Conservation (phyloP, 2,329 filamentous ascomycete species). For the Coniochaeta prunicola region DNA sequence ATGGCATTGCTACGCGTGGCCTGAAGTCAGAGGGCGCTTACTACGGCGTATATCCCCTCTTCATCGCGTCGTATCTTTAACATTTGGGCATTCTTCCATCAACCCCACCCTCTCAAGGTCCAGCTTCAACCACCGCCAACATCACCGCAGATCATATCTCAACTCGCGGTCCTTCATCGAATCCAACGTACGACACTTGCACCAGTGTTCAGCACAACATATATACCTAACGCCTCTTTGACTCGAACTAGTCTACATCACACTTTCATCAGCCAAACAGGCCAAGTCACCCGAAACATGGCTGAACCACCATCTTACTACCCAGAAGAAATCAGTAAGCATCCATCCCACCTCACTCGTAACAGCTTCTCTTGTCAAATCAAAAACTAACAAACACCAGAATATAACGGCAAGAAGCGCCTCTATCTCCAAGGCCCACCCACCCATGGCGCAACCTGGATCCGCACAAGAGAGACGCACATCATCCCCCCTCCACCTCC, state of each 20-base stretch:
- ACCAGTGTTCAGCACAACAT: background rate
- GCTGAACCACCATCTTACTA: background rate
- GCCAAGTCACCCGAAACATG: background rate
- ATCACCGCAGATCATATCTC: background rate
- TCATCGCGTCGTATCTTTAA: background rate
- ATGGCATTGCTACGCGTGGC: background rate
- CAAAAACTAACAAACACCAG: background rate
- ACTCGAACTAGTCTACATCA: background rate
- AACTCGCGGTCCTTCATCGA: background rate
- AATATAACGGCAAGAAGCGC: constrained; percentile 25
- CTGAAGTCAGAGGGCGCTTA: background rate
- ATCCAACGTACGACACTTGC: background rate
- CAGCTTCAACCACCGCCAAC: background rate
- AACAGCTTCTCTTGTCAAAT: background rate
- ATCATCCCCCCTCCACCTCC: constrained; percentile 24
- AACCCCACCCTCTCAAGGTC: background rate
- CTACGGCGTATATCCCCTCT: background rate
- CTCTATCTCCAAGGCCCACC: constrained; percentile 32
- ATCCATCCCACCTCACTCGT: background rate
- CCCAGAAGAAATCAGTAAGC: background rate
- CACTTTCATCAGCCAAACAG: background rate
- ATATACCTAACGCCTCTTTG: background rate
- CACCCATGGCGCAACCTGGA: constrained; percentile 23
- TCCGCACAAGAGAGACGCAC: constrained; percentile 29
- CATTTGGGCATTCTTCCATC: background rate